A percentile compares a stretch with the other conserved stretches of the same genome.
phyloP scores from a whole-genome alignment of 352 stramenopile species.

The Blastocystis sp. region DNA sequence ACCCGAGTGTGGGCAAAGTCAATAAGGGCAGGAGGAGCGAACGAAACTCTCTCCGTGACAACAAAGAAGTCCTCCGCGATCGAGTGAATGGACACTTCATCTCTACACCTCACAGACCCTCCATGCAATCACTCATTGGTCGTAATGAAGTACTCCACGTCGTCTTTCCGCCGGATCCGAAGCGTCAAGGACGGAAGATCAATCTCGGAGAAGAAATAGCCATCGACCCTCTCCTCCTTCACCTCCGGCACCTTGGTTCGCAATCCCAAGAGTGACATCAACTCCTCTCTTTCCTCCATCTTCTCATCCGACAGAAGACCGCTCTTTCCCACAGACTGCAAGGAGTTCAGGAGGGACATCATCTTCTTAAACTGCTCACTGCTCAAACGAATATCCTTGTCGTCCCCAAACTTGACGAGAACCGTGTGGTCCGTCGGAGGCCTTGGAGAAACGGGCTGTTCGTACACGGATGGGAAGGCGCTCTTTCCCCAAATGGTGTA shows the following conservation, averaged over 20 bases:
- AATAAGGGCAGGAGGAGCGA: too few species aligned
- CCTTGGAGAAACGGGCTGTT: neutral
- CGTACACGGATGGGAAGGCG: neutral
- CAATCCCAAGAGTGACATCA: neutral
- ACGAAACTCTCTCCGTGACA: too few species aligned
- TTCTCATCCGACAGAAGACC: neutral
- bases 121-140: neutral
- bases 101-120: too few species aligned
- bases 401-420: neutral
- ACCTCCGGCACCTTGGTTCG: neutral
- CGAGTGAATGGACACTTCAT: too few species aligned
- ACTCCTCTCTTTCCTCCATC: neutral
- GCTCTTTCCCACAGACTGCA: neutral
- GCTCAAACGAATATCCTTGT: neutral
- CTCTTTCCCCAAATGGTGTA: neutral
- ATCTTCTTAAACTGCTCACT: neutral
- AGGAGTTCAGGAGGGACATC: neutral
- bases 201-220: neutral
- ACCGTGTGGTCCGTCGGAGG: neutral
- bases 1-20: too few species aligned
- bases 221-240: neutral
- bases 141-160: neutral
- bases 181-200: neutral
- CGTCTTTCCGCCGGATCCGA: neutral
- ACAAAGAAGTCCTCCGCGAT: too few species aligned